Percentiles rank a stretch among this genome's conserved stretches.
These are phyloP conservation scores for Discostella stelligera DNA, from an alignment of 352 stramenopile genomes.

Conservation along the genomic window DNA sequence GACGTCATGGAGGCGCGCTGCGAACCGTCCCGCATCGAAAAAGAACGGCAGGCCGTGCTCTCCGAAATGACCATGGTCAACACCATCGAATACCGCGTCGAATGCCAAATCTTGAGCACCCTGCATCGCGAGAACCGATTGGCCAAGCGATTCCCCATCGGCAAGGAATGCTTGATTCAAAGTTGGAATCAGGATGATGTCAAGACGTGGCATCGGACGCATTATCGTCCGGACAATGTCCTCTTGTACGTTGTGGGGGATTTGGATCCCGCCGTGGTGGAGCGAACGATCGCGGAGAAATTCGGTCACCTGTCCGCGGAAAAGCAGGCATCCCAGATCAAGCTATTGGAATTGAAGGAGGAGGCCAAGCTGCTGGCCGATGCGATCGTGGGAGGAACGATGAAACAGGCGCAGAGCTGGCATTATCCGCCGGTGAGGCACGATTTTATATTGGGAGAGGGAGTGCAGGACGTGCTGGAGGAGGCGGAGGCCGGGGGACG, in stretches of 20 bases:
- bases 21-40: conserved; percentile 86
- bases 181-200: conserved; percentile 84
- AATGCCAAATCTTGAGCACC: conserved; percentile 87
- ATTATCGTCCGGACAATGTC: conserved; percentile 88
- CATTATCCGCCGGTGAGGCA: conserved; percentile 87
- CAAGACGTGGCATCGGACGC: conserved; percentile 84
- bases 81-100: conserved; percentile 88
- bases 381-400: conserved; percentile 68
- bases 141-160: conserved; percentile 86
- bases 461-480: conserved; percentile 44
- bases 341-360: conserved; percentile 55
- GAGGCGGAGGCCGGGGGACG: conserved; percentile 26
- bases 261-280: conserved; percentile 78
- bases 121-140: conserved; percentile 87
- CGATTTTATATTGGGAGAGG: conserved; percentile 81
- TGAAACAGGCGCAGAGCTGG: conserved; percentile 84
- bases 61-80: conserved; percentile 89
- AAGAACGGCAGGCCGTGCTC: conserved; percentile 86
- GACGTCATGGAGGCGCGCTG: conserved; percentile 86
- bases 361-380: conserved; percentile 62
- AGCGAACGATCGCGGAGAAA: conserved; percentile 82
- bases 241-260: conserved; percentile 87
- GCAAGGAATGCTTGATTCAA: conserved; percentile 84
- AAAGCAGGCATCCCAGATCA: conserved; percentile 76
- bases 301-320: conserved; percentile 84